Conservation (phyloP, 106 monocot species). For the Dendrobium nobile region DNA sequence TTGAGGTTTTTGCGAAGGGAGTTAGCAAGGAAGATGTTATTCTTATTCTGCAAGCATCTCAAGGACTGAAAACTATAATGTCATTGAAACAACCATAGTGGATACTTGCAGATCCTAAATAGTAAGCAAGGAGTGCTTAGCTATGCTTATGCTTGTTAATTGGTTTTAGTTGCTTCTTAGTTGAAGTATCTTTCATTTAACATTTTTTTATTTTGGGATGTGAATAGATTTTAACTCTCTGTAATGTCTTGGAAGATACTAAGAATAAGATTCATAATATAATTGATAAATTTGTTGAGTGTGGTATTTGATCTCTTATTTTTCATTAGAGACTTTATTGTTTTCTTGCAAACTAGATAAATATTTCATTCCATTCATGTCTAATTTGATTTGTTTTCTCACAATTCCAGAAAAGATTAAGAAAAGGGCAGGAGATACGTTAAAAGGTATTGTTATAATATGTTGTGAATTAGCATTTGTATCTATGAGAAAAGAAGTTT, state of each 20-base stretch:
- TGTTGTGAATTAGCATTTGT: too few relatives aligned
- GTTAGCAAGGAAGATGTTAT: constrained; percentile 86
- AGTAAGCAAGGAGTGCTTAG: not conserved
- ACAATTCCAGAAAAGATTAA: constrained; percentile 51
- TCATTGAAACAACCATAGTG: constrained; percentile 93
- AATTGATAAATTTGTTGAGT: constrained; percentile 69
- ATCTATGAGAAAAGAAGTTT: too few relatives aligned
- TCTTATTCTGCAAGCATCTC: constrained; percentile 84
- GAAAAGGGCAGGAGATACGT: constrained; percentile 36
- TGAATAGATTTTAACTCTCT: constrained; percentile 63
- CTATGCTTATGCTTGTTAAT: not conserved
- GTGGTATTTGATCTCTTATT: constrained; percentile 64
- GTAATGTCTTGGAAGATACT: constrained; percentile 57
- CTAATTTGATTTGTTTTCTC: constrained; percentile 9
- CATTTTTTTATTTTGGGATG: not conserved
- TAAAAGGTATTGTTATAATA: too few relatives aligned
- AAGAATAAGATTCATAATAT: constrained; percentile 53
- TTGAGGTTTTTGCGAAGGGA: constrained; percentile 78
- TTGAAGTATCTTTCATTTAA: not conserved
- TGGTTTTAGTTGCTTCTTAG: not conserved
- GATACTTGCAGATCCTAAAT: constrained; percentile 94
- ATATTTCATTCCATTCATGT: not conserved
- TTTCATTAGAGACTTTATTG: not conserved
- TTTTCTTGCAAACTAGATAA: not conserved
- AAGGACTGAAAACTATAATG: constrained; percentile 87